Percentiles rank a stretch among this genome's conserved stretches.
Conservation (phyloP, 148 eudicot species). For the Spergularia bocconei region DNA sequence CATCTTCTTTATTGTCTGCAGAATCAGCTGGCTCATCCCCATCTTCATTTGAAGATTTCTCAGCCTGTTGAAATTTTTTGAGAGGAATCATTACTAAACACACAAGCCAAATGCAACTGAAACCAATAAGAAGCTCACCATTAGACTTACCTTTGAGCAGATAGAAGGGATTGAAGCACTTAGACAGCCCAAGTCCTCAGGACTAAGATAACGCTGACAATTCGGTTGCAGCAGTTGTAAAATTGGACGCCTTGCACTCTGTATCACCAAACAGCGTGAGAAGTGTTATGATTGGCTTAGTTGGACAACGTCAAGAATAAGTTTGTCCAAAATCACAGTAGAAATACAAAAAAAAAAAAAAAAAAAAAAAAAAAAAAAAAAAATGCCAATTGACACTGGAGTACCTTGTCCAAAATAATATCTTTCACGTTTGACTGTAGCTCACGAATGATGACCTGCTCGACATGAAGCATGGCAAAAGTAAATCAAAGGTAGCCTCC, state of each 20-base stretch:
- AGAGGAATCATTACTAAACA: constrained; percentile 1
- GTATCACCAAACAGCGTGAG: constrained; percentile 12
- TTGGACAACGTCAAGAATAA: too few species aligned
- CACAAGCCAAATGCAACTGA: neutral
- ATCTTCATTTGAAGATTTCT: constrained; percentile 24
- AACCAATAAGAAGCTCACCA: neutral
- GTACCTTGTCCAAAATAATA: constrained; percentile 72
- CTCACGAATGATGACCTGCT: constrained; percentile 70
- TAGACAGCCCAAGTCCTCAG: constrained; percentile 70
- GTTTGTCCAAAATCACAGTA: too few species aligned
- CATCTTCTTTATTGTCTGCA: constrained; percentile 35
- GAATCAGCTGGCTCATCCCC: constrained; percentile 31
- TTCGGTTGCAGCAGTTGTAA: constrained; percentile 85
- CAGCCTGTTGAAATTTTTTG: constrained; percentile 31
- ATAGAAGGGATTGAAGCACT: constrained; percentile 66
- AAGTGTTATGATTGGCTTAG: too few species aligned
- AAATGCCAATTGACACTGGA: neutral
- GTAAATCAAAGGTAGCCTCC: neutral
- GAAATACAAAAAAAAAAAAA: too few species aligned
- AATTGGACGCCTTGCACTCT: constrained; percentile 80
- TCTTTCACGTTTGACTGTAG: constrained; percentile 61
- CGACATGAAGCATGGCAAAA: constrained; percentile 3
- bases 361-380: neutral
- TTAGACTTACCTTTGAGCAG: constrained; percentile 47
- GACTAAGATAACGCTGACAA: constrained; percentile 73